phyloP scores from a whole-genome alignment of 768 basidiomycete genomes.

The Daedaleopsis nitida region DNA sequence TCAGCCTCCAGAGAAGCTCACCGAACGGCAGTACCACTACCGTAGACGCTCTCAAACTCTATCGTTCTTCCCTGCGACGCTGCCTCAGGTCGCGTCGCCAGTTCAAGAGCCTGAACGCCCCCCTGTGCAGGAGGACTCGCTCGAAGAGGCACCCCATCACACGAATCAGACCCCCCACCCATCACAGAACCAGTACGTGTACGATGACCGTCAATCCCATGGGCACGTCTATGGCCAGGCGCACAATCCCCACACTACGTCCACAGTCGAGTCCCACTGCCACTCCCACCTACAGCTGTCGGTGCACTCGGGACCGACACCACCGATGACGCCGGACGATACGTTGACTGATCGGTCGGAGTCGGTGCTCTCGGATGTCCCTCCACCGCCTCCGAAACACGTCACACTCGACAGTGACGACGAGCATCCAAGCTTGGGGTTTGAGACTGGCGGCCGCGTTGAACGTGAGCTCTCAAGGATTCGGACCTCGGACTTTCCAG shows the following conservation, averaged over 20 bases:
- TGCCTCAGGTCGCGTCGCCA: slow-evolving; percentile 7
- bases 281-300: slow-evolving; percentile 15
- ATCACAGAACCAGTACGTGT: slow-evolving; percentile 24
- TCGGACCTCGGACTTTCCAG: slow-evolving; percentile 24
- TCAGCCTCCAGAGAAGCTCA: slow-evolving; percentile 8
- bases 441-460: neutral
- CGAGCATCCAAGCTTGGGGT: slow-evolving; percentile 14
- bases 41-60: slow-evolving; percentile 36
- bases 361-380: slow-evolving; percentile 17
- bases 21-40: slow-evolving; percentile 23
- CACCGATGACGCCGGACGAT: slow-evolving; percentile 34
- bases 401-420: slow-evolving; percentile 7
- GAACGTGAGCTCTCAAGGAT: slow-evolving; percentile 14
- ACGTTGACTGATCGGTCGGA: slow-evolving; percentile 25
- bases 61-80: slow-evolving; percentile 21
- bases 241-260: neutral
- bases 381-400: slow-evolving; percentile 13
- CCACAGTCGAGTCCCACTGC: slow-evolving; percentile 12
- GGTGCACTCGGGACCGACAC: slow-evolving; percentile 14
- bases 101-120: slow-evolving; percentile 1
- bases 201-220: slow-evolving; percentile 32
- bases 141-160: neutral
- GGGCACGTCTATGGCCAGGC: slow-evolving; percentile 21
- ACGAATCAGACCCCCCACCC: slow-evolving; percentile 4
- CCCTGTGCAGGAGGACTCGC: slow-evolving; percentile 1